Percentiles rank a stretch among this genome's conserved stretches.
These are phyloP conservation scores for Mangifera indica DNA, from an alignment of 345 rosid genomes.

Conservation along the genomic window DNA sequence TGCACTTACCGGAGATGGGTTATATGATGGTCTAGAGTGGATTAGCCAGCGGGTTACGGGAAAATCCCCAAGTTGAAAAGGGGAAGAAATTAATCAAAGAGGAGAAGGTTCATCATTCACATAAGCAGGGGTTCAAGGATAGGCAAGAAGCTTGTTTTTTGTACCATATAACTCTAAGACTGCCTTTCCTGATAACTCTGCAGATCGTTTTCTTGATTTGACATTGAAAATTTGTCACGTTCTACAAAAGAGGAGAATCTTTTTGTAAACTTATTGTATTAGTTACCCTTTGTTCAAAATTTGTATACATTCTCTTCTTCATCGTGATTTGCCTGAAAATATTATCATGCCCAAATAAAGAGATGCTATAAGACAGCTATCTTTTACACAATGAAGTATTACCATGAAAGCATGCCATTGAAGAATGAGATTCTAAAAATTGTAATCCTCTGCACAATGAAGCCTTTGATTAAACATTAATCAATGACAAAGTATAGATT, in stretches of 20 bases:
- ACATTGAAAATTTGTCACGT: conserved; percentile 5
- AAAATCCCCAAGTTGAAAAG: conserved; percentile 53
- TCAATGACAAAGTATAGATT: not conserved
- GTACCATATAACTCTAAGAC: conserved; percentile 26
- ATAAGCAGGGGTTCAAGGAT: conserved; percentile 8
- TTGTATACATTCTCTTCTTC: conserved; percentile 8
- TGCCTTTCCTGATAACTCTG: conserved; percentile 16
- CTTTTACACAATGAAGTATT: conserved; percentile 28
- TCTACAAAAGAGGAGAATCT: conserved; percentile 18
- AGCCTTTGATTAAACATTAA: conserved; percentile 14
- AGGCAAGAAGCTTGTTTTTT: conserved; percentile 14
- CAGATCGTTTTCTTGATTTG: conserved; percentile 26
- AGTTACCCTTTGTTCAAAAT: not conserved
- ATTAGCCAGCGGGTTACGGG: conserved; percentile 81
- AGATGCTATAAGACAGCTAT: conserved; percentile 4
- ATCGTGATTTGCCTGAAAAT: conserved; percentile 8
- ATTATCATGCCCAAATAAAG: not conserved
- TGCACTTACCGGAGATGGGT: conserved; percentile 87
- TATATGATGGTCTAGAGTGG: conserved; percentile 88
- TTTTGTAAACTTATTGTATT: conserved; percentile 6
- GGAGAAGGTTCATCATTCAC: not conserved
- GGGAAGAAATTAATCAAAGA: not conserved
- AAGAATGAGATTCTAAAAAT: conserved; percentile 20
- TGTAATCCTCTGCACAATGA: conserved; percentile 24
- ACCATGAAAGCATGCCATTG: conserved; percentile 12